Percentiles rank a stretch among this genome's conserved stretches.
Conservation (phyloP, 2,329 filamentous ascomycete genomes). For the Ceratocystis alfenasii region DNA sequence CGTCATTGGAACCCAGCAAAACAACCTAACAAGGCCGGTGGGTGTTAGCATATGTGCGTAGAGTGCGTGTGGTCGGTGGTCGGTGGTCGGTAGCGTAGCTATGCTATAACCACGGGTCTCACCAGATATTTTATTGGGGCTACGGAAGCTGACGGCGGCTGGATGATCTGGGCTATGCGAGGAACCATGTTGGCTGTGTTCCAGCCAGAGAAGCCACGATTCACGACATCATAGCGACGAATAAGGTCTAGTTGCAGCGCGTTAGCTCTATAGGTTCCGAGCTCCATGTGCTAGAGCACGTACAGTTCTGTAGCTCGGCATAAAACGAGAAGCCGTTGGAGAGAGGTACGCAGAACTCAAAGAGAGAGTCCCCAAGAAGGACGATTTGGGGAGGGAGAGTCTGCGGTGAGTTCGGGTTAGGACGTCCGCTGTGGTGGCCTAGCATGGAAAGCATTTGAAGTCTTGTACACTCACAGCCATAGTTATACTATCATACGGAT, state of each 20-base stretch:
- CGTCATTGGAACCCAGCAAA: slow-evolving; percentile 86
- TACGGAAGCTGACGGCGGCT: slow-evolving; percentile 44
- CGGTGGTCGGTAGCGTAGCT: too few species aligned
- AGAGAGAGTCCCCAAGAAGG: slow-evolving; percentile 82
- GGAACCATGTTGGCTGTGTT: slow-evolving; percentile 64
- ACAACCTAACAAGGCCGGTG: slow-evolving; percentile 43
- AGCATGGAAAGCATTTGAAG: not conserved
- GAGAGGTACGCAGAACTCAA: slow-evolving; percentile 53
- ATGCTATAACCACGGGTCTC: slow-evolving; percentile 25
- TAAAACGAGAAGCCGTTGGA: slow-evolving; percentile 62
- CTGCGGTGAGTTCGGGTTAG: not conserved
- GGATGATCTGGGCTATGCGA: slow-evolving; percentile 58
- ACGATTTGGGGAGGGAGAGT: slow-evolving; percentile 53
- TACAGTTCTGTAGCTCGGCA: slow-evolving; percentile 57
- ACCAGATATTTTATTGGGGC: slow-evolving; percentile 58
- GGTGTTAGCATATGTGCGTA: not conserved
- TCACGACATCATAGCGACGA: slow-evolving; percentile 72
- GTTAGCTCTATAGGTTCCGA: not conserved
- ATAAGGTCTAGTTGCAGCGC: slow-evolving; percentile 48
- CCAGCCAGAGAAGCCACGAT: slow-evolving; percentile 79
- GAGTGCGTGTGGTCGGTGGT: too few species aligned
- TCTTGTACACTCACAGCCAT: not conserved
- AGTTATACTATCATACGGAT: too few species aligned
- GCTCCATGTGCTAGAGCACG: slow-evolving; percentile 26
- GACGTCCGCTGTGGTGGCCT: not conserved